A percentile compares a stretch with the other conserved stretches of the same genome.
phyloP scores from a whole-genome alignment of 2,329 filamentous ascomycete genomes.

The Neopestalotiopsis sp. region DNA sequence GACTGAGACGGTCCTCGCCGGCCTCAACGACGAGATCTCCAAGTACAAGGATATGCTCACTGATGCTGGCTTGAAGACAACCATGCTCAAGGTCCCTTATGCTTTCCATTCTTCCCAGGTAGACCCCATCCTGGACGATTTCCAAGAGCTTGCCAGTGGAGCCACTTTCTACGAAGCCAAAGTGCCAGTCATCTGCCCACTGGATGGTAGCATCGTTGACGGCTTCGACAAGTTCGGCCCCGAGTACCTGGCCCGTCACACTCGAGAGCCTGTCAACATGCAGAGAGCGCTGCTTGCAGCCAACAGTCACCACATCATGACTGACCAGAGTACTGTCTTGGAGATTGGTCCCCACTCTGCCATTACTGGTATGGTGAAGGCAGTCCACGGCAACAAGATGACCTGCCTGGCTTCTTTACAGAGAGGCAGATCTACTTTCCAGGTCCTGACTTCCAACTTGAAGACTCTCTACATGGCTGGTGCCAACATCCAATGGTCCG shows the following conservation, averaged over 20 bases:
- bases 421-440: conserved; percentile 7
- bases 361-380: conserved; percentile 38
- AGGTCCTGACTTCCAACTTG: conserved; percentile 52
- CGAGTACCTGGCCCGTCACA: conserved; percentile 34
- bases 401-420: conserved; percentile 19
- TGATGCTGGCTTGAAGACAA: conserved; percentile 11
- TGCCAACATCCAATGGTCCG: conserved; percentile 53
- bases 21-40: not conserved
- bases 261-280: conserved; percentile 40
- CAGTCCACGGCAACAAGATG: conserved; percentile 29
- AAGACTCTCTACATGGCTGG: conserved; percentile 53
- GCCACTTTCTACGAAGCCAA: conserved; percentile 4
- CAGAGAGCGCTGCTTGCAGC: conserved; percentile 27
- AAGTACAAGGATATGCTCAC: not conserved
- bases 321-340: conserved; percentile 33
- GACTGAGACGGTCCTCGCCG: conserved; percentile 68
- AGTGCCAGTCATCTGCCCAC: conserved; percentile 21
- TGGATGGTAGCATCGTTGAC: conserved; percentile 20
- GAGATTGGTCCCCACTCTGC: conserved; percentile 41
- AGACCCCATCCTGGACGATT: conserved; percentile 15
- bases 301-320: not conserved
- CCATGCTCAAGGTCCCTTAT: conserved; percentile 16
- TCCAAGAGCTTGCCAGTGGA: not conserved
- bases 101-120: conserved; percentile 19
- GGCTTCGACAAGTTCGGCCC: conserved; percentile 12